Conservation (phyloP, 768 basidiomycete species). For the Tubosaeta sp. region DNA sequence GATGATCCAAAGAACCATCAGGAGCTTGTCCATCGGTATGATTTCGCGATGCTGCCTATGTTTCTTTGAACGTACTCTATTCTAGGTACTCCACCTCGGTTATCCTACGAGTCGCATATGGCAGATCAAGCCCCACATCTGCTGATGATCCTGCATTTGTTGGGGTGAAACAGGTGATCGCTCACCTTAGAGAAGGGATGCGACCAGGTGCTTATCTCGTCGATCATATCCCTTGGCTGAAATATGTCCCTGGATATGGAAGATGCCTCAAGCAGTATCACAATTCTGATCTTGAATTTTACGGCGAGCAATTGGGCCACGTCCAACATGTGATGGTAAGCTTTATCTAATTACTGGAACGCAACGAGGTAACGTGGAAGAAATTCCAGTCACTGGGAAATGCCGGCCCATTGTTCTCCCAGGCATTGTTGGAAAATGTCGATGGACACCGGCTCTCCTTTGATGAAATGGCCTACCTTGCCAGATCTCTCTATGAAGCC, state of each 20-base stretch:
- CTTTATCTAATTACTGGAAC: neutral
- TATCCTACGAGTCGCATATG: slow-evolving; percentile 25
- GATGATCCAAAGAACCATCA: slow-evolving; percentile 19
- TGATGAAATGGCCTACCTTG: slow-evolving; percentile 54
- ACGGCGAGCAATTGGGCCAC: slow-evolving; percentile 43
- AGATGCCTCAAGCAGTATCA: slow-evolving; percentile 49
- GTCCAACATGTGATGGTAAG: slow-evolving; percentile 44
- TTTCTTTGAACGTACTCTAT: neutral
- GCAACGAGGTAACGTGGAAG: neutral
- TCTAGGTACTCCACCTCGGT: slow-evolving; percentile 26
- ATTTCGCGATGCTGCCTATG: slow-evolving; percentile 12
- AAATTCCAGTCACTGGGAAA: neutral
- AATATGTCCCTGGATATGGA: slow-evolving; percentile 56
- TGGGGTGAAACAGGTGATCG: slow-evolving; percentile 13
- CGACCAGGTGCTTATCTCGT: slow-evolving; percentile 34
- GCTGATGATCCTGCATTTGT: slow-evolving; percentile 22
- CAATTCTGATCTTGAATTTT: slow-evolving; percentile 46
- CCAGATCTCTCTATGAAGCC: slow-evolving; percentile 58
- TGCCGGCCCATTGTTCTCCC: slow-evolving; percentile 40
- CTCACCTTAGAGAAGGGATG: slow-evolving; percentile 27
- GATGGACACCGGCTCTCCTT: slow-evolving; percentile 44
- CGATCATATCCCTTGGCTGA: slow-evolving; percentile 32
- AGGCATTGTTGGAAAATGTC: slow-evolving; percentile 49
- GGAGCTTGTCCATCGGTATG: slow-evolving; percentile 42
- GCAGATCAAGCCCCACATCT: slow-evolving; percentile 15